Evolutionary conservation across 768 basidiomycete species (phyloP).

Genomic region (Mycena chlorophos): DNA sequence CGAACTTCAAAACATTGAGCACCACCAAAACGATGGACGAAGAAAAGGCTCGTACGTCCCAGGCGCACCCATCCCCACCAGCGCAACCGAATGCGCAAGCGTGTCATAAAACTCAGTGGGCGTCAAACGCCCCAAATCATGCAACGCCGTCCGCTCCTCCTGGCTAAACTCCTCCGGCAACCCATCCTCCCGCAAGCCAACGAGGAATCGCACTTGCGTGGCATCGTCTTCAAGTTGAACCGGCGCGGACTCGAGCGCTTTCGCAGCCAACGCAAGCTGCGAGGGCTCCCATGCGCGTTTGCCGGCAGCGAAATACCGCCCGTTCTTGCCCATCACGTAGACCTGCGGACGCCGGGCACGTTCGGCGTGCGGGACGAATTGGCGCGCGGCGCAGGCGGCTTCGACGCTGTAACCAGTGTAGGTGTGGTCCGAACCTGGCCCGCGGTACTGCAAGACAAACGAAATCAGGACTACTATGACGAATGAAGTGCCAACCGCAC

Average conservation of each 20-base stretch:
- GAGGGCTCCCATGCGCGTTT: slow-evolving; percentile 1
- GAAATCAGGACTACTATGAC: slow-evolving; percentile 1
- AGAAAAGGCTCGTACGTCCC: background rate
- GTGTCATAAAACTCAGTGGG: background rate
- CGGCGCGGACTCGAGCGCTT: background rate
- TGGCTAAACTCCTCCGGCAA: background rate
- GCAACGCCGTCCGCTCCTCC: background rate
- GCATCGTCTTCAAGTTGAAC: background rate
- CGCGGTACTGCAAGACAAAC: background rate
- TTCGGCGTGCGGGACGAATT: background rate
- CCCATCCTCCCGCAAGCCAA: background rate
- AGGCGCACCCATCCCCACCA: slow-evolving; percentile 1
- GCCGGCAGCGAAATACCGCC: background rate
- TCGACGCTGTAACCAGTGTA: slow-evolving; percentile 3
- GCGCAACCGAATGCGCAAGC: background rate
- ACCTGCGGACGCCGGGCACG: background rate
- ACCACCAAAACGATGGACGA: background rate
- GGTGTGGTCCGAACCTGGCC: background rate
- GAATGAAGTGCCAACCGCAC: background rate
- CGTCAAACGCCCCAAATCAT: background rate
- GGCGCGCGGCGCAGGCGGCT: background rate
- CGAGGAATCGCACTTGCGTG: background rate
- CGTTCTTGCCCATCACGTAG: slow-evolving; percentile 4
- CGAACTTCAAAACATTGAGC: slow-evolving; percentile 7
- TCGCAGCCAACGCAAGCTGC: background rate